Conservation (phyloP, 148 eudicot genomes). For the Diospyros lotus region DNA sequence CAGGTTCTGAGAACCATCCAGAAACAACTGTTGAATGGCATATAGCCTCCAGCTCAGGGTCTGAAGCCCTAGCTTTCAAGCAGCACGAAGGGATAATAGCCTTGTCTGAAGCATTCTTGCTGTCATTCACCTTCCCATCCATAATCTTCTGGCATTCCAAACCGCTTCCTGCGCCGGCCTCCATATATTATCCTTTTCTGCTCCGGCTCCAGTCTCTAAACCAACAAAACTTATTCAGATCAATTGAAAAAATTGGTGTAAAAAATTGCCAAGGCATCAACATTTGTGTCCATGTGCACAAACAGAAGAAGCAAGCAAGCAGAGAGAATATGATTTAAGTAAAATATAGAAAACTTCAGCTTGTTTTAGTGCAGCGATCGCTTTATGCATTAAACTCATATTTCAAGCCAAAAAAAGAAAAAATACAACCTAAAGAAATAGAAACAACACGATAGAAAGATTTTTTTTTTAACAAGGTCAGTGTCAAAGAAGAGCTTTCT, state of each 20-base stretch:
- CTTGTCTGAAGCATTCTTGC: conserved; percentile 28
- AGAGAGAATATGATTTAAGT: background rate
- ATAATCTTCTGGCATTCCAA: conserved; percentile 69
- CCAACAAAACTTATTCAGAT: conserved; percentile 9
- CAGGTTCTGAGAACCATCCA: conserved; percentile 90
- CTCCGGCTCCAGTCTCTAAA: conserved; percentile 81
- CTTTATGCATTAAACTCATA: background rate
- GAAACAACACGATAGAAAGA: too few species aligned
- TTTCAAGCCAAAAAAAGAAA: too few species aligned
- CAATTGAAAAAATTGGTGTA: background rate
- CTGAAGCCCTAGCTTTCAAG: conserved; percentile 64
- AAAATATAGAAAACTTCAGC: conserved; percentile 3
- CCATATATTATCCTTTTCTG: conserved; percentile 60
- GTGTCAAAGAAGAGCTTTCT: background rate
- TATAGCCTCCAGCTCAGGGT: conserved; percentile 62
- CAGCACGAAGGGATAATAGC: conserved; percentile 70
- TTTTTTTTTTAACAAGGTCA: background rate
- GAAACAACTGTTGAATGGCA: conserved; percentile 92
- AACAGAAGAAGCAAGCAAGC: background rate
- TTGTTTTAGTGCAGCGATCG: background rate
- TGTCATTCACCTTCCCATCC: conserved; percentile 71
- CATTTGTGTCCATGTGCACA: background rate
- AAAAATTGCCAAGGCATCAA: background rate
- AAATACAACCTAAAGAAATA: too few species aligned
- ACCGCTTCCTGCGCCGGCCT: conserved; percentile 61